A percentile compares a stretch with the other conserved stretches of the same genome.
These are phyloP conservation scores for Tillandsia leiboldiana DNA, from an alignment of 176 grass and related monocot genomes.

Conservation along the genomic window DNA sequence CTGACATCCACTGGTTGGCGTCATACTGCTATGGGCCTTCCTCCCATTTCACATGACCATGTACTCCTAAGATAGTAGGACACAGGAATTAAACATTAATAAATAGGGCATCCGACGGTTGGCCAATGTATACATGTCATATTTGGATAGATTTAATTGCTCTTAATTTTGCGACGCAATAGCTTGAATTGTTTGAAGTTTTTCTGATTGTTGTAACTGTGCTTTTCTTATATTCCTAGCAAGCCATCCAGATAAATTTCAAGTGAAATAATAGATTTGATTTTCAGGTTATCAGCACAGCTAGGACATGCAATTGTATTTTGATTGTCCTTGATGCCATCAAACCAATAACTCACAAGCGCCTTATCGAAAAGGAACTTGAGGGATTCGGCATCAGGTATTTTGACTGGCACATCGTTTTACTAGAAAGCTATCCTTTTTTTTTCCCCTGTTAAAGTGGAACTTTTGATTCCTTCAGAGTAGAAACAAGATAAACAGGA, in stretches of 20 bases:
- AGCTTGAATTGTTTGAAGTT: too few relatives aligned
- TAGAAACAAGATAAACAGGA: background rate
- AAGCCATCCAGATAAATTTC: background rate
- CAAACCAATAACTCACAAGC: slow-evolving; percentile 97
- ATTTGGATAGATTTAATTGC: too few relatives aligned
- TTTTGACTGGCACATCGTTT: background rate
- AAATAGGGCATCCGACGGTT: too few relatives aligned
- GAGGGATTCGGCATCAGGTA: slow-evolving; percentile 98
- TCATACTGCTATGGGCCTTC: too few relatives aligned
- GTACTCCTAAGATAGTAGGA: too few relatives aligned
- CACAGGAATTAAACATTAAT: too few relatives aligned
- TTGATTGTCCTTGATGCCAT: slow-evolving; percentile 95
- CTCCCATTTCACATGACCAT: too few relatives aligned
- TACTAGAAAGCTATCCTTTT: background rate
- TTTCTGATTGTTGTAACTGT: too few relatives aligned
- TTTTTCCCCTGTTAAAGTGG: background rate
- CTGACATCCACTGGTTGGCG: too few relatives aligned
- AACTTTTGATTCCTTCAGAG: background rate
- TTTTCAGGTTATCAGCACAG: slow-evolving; percentile 95
- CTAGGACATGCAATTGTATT: slow-evolving; percentile 98
- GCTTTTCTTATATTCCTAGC: too few relatives aligned
- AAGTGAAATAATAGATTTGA: background rate
- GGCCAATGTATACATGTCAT: too few relatives aligned
- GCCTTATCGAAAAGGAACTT: slow-evolving; percentile 94
- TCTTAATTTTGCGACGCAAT: too few relatives aligned